Percentiles rank a stretch among this genome's conserved stretches.
These are phyloP conservation scores for Perkinsus olseni DNA, from an alignment of 169 alveolate species.

Conservation along the genomic window DNA sequence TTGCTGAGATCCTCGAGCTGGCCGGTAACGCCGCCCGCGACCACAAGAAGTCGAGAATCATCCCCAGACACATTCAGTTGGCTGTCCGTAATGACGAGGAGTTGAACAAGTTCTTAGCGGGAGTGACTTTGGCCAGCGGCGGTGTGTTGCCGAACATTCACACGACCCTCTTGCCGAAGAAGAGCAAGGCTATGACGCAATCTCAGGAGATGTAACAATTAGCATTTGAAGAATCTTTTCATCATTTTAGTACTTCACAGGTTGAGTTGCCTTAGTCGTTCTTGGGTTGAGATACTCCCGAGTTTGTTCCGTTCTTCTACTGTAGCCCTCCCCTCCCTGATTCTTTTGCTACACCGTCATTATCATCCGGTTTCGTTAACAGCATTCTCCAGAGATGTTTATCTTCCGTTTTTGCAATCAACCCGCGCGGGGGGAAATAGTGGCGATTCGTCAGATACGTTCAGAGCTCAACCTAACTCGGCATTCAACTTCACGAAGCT, in stretches of 20 bases:
- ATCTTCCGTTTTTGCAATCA: no score
- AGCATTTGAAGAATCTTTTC: neutral
- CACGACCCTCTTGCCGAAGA: constrained; percentile 87
- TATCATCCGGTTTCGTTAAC: no score
- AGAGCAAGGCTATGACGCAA: constrained; percentile 28
- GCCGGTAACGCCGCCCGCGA: constrained; percentile 97
- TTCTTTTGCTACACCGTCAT: no score
- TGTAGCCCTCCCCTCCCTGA: no score
- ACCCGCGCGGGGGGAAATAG: no score
- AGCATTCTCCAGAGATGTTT: no score
- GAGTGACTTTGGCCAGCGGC: constrained; percentile 94
- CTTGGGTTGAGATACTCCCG: no score
- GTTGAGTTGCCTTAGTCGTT: no score
- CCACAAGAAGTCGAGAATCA: constrained; percentile 88
- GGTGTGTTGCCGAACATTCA: constrained; percentile 97
- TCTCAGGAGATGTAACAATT: neutral
- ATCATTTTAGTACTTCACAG: neutral
- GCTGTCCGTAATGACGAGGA: constrained; percentile 97
- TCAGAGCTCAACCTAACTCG: no score
- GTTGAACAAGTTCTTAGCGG: constrained; percentile 90
- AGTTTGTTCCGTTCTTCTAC: no score
- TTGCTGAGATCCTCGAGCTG: constrained; percentile 92
- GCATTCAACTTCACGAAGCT: no score
- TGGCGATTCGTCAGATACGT: no score
- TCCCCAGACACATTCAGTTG: constrained; percentile 93